These are phyloP conservation scores for Neurospora intermedia DNA, from an alignment of 495 filamentous ascomycete genomes.

Conservation along the genomic window DNA sequence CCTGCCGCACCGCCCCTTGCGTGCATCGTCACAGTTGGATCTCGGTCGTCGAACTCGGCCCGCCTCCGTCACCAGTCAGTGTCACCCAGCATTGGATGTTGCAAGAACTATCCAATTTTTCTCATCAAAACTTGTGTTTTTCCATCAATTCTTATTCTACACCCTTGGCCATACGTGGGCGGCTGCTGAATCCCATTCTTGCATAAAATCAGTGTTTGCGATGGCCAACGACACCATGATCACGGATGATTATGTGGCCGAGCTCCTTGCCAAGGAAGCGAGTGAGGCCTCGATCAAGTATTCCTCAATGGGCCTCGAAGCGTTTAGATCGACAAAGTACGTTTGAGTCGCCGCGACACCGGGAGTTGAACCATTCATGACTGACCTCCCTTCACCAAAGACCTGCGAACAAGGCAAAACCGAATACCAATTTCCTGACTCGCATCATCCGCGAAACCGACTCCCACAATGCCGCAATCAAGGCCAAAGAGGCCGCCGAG, in stretches of 20 bases:
- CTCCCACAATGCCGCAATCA: slow-evolving; percentile 77
- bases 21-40: not conserved
- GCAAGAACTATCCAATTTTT: not conserved
- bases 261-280: slow-evolving; percentile 64
- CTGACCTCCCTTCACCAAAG: slow-evolving; percentile 14
- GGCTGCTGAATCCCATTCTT: not conserved
- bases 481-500: slow-evolving; percentile 66
- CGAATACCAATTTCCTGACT: slow-evolving; percentile 81
- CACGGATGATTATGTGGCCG: slow-evolving; percentile 67
- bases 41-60: not conserved
- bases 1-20: not conserved
- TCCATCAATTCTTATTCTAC: not conserved
- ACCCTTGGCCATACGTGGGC: not conserved
- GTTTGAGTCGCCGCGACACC: slow-evolving; percentile 9
- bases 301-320: slow-evolving; percentile 58
- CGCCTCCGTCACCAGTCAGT: not conserved
- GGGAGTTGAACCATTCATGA: not conserved
- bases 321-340: slow-evolving; percentile 57
- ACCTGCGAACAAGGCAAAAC: slow-evolving; percentile 63
- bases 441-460: slow-evolving; percentile 85
- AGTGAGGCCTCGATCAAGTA: slow-evolving; percentile 58
- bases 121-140: not conserved
- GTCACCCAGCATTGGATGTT: not conserved
- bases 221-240: slow-evolving; percentile 33
- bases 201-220: not conserved